Conservation (phyloP, 83 land plant species). For the Larix sibirica region DNA sequence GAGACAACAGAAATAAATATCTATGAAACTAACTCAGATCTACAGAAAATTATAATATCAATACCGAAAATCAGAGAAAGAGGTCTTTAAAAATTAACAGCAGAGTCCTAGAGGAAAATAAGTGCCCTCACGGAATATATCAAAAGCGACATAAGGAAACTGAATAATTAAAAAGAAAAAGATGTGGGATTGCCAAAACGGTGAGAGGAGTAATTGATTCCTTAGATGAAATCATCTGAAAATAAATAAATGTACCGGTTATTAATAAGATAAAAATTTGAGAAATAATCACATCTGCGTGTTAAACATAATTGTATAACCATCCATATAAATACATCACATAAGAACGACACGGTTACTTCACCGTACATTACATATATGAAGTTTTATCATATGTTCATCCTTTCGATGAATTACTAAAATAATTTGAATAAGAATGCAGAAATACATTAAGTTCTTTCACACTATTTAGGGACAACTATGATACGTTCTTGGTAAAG, state of each 20-base stretch:
- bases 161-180: not conserved
- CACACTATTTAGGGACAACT: not conserved
- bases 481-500: not conserved
- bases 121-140: not conserved
- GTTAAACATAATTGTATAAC: not conserved
- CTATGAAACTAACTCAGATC: not conserved
- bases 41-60: not conserved
- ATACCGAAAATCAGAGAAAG: not conserved
- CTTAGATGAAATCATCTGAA: not conserved
- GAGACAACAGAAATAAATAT: not conserved
- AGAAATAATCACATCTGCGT: not conserved
- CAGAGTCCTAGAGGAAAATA: not conserved
- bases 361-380: not conserved
- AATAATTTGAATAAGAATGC: not conserved
- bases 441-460: not conserved
- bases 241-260: not conserved
- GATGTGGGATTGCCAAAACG: not conserved
- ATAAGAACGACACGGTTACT: not conserved
- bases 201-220: not conserved
- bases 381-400: not conserved
- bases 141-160: not conserved
- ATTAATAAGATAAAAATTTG: not conserved
- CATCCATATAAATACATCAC: not conserved
- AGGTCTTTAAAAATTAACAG: not conserved
- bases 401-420: not conserved